phyloP scores from a whole-genome alignment of 2,329 filamentous ascomycete species.

The Penicillium fuscoglaucum region DNA sequence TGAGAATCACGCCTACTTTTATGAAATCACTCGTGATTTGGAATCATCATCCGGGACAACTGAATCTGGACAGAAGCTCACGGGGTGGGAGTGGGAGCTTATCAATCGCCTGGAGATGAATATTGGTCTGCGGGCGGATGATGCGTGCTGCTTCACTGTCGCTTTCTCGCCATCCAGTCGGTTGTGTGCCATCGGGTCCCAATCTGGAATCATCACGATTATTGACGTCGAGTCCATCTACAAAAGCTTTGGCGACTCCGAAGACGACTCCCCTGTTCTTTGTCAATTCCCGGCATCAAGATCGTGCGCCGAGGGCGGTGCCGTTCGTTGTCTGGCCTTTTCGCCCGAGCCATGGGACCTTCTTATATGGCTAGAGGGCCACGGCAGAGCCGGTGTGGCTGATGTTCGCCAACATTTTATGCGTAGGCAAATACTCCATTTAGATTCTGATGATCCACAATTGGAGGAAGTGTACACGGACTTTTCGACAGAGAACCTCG shows the following conservation, averaged over 20 bases:
- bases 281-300: constrained; percentile 77
- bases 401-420: constrained; percentile 50
- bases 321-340: constrained; percentile 88
- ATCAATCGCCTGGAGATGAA: constrained; percentile 43
- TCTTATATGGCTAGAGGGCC: constrained; percentile 90
- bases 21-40: constrained; percentile 51
- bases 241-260: constrained; percentile 19
- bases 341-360: constrained; percentile 87
- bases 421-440: constrained; percentile 45
- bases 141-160: constrained; percentile 50
- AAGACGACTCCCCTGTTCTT: constrained; percentile 55
- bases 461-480: constrained; percentile 38
- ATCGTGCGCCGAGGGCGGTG: constrained; percentile 68
- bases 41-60: constrained; percentile 28
- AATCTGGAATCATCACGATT: constrained; percentile 50
- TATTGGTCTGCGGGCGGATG: constrained; percentile 41
- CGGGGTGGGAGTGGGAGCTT: constrained; percentile 45
- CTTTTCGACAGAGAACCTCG: constrained; percentile 30
- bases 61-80: constrained; percentile 36
- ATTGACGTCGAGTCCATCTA: constrained; percentile 43
- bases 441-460: constrained; percentile 36
- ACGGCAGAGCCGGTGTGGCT: constrained; percentile 52
- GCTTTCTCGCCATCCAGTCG: constrained; percentile 52
- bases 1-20: constrained; percentile 81
- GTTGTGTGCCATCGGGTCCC: constrained; percentile 52